Conservation (phyloP, 2,329 filamentous ascomycete genomes). For the Ophiostoma sp. region DNA sequence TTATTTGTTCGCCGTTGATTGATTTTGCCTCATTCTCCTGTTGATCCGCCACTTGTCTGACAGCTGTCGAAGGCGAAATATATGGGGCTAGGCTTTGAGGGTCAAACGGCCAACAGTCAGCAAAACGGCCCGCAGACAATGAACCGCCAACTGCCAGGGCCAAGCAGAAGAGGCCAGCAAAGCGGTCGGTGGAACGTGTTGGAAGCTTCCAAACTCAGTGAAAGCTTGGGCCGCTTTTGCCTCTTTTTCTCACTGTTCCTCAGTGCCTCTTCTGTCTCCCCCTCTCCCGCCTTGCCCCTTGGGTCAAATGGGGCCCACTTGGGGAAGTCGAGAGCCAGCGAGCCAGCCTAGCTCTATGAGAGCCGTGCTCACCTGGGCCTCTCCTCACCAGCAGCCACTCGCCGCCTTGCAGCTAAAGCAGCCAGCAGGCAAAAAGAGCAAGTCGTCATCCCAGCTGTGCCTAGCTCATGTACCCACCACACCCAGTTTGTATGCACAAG, state of each 20-base stretch:
- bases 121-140: background rate
- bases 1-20: background rate
- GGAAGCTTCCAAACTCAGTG: constrained; percentile 30
- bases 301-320: constrained; percentile 26
- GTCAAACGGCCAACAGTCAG: constrained; percentile 3
- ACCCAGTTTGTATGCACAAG: background rate
- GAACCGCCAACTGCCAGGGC: constrained; percentile 28
- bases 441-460: constrained; percentile 39
- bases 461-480: constrained; percentile 30
- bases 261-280: background rate
- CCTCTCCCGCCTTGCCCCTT: constrained; percentile 5
- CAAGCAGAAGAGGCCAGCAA: constrained; percentile 1
- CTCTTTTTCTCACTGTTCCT: background rate
- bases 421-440: constrained; percentile 21
- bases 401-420: constrained; percentile 10
- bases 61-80: constrained; percentile 8
- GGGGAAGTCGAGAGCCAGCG: constrained; percentile 21
- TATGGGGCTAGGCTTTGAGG: background rate
- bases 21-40: background rate
- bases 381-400: constrained; percentile 5
- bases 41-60: constrained; percentile 3
- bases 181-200: constrained; percentile 31
- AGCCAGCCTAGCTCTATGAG: background rate
- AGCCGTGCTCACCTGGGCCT: constrained; percentile 21
- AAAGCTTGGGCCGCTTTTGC: constrained; percentile 3